Base-by-base conservation (phyloP, 2,329 filamentous ascomycete species). In the Cladophialophora chaetospira region DNA sequence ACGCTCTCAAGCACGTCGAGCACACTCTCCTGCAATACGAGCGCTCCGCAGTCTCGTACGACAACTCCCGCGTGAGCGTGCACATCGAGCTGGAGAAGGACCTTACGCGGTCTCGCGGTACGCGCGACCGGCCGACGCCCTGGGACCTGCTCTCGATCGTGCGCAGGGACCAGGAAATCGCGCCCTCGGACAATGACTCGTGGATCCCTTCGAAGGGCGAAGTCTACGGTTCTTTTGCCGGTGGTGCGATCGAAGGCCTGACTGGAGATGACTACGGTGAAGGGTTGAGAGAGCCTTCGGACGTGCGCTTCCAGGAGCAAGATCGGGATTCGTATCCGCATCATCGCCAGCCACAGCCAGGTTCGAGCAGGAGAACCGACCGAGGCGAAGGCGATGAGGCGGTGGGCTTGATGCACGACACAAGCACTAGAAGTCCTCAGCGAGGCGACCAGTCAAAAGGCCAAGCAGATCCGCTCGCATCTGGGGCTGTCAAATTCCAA, bases 31-130 rank as follows among this genome's bases (percentile, higher is more conserved):
- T 57, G 3, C 49, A 47, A 31, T 44, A 46, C 48, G 54, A 57
- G 19, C 54, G 43, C 11, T 29, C 54, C 13, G 15, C 40, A 9
- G 23, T 38, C 2, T 19, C 31, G 8, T n/a, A 42, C 15, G 35
- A 35, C 23, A 21, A 17, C 13, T 19, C 42, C 8, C 46, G 47
- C 5, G 46, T 57, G 21, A 17, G 21, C 4, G 47, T 57, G 8
- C 31, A 45, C 1, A 35, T 57, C 17, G 48, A 57, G 33, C 15
- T 57, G 15, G 47, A 57, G 29, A 57, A 45, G 33, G 54, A 52
- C 4, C 25, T 47, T 35, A 8, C 13, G 10, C 4, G 11, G n/a
- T 19, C 52, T 23, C 33, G 43, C 15, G n/a, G 35, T 28, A n/a
- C 29, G 4, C 29, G 25, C 3, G 17, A 17, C 19, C 10, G 31